Base-by-base conservation (phyloP, 495 filamentous ascomycete species). In the Talaromyces ruber region DNA sequence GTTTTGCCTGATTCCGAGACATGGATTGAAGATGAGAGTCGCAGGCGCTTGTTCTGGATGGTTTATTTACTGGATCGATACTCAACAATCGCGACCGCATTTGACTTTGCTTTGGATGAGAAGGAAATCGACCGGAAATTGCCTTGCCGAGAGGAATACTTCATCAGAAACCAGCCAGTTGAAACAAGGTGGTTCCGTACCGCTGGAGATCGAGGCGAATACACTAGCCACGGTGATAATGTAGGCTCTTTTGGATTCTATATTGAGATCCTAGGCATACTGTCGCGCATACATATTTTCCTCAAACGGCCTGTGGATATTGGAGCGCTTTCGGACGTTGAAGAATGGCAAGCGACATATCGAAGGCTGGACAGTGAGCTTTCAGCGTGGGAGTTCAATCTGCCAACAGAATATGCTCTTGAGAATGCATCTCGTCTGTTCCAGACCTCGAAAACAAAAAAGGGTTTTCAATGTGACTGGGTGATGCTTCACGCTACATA, bases 231-330 rank as follows among this genome's bases (percentile, higher is more conserved):
- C 62, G 83, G 88, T 16, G 90, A 94, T 58, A 92, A 94, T 66
- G 79, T 96, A 0, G 92, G 91, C 9, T 86, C 88, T 2, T 93
- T 96, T 68, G 88, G 88, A 30, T 89, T 92, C 65, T 92, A 94
- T 65, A 84, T 94, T 53, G 91, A 96, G 68, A 87, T 95, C 21
- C 78, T 96, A 26, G 89, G 90, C 6, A 91, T 96, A 62, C 76
- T 96, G 9, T 91, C 90, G 52, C 85, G 89, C 60, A 90, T 95
- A 58, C 92, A 96, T 73, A 77, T 85, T 22, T 96, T 95, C 65
- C 74, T 96, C 54, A 92, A 92, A 69, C 86, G 86, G 62, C 91
- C 92, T 3, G 90, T 96, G 52, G 92, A 96, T 70, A 96, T 96
- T 64, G 85, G 86, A 45, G 85, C 89, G 18, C 79, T 89, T 6